Percentiles rank a stretch among this genome's conserved stretches.
Conservation (phyloP, 768 basidiomycete genomes). For the Hysterangium stoloniferum region DNA sequence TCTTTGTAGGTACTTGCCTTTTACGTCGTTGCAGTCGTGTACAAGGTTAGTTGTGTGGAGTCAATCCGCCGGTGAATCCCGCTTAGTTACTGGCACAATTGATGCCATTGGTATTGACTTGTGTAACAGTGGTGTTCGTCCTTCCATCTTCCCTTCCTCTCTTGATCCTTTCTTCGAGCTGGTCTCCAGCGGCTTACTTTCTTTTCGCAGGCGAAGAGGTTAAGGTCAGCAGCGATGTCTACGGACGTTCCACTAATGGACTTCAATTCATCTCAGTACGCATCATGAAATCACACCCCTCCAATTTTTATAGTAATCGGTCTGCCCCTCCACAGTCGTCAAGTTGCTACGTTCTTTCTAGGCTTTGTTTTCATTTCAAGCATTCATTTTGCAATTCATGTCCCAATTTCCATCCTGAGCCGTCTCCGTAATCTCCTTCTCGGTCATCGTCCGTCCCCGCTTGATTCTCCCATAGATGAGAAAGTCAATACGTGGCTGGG, state of each 20-base stretch:
- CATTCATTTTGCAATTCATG: constrained; percentile 21
- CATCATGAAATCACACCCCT: background rate
- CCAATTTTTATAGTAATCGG: too few species aligned
- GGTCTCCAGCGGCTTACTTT: background rate
- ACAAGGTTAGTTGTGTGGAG: too few species aligned
- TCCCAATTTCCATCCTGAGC: constrained; percentile 7
- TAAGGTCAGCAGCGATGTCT: background rate
- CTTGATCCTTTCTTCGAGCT: background rate
- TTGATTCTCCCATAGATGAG: background rate
- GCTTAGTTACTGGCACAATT: too few species aligned
- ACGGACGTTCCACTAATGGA: constrained; percentile 1
- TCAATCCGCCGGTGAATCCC: too few species aligned
- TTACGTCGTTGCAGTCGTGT: too few species aligned
- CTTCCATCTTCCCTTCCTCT: background rate
- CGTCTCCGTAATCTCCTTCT: background rate
- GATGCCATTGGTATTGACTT: background rate
- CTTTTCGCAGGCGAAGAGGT: constrained; percentile 4
- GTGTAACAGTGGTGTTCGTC: too few species aligned
- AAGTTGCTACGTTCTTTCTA: constrained; percentile 32
- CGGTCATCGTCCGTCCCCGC: background rate
- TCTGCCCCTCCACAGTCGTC: constrained; percentile 22
- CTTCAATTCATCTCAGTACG: constrained; percentile 8
- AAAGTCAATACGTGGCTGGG: constrained; percentile 7
- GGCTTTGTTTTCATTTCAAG: constrained; percentile 34
- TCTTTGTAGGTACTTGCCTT: too few species aligned